These are phyloP conservation scores for Avena atlantica DNA, from an alignment of 176 grass and related monocot genomes.

Conservation along the genomic window DNA sequence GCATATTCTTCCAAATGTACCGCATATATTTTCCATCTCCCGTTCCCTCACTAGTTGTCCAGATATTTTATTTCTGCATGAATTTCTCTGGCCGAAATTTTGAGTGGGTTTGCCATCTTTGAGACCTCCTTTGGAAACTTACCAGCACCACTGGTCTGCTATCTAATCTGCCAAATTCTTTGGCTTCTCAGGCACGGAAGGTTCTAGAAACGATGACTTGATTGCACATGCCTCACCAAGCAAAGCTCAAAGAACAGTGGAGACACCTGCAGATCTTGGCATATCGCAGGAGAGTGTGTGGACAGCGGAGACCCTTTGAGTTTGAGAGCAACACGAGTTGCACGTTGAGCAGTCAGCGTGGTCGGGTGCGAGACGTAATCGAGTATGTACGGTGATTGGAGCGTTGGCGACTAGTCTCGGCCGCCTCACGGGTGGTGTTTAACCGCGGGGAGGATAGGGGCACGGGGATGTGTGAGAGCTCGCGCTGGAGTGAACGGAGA, in stretches of 20 bases:
- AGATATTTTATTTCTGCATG: not conserved
- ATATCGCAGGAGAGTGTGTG: not conserved
- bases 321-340: not conserved
- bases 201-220: slow-evolving; percentile 31
- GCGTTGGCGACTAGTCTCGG: not conserved
- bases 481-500: slow-evolving; percentile 1
- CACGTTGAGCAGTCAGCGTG: not conserved
- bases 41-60: no score
- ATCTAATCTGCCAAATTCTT: no score
- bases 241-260: not conserved
- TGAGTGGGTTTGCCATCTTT: no score
- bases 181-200: not conserved
- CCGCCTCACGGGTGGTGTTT: slow-evolving; percentile 23
- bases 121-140: no score
- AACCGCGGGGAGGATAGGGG: slow-evolving; percentile 26
- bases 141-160: no score
- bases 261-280: not conserved
- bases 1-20: slow-evolving; percentile 3
- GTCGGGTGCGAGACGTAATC: slow-evolving; percentile 11
- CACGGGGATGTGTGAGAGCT: slow-evolving; percentile 6
- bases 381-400: not conserved
- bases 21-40: not conserved
- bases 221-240: not conserved
- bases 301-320: not conserved
- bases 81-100: no score